phyloP scores from a whole-genome alignment of 2,329 filamentous ascomycete species.

The Bisporella sp. region DNA sequence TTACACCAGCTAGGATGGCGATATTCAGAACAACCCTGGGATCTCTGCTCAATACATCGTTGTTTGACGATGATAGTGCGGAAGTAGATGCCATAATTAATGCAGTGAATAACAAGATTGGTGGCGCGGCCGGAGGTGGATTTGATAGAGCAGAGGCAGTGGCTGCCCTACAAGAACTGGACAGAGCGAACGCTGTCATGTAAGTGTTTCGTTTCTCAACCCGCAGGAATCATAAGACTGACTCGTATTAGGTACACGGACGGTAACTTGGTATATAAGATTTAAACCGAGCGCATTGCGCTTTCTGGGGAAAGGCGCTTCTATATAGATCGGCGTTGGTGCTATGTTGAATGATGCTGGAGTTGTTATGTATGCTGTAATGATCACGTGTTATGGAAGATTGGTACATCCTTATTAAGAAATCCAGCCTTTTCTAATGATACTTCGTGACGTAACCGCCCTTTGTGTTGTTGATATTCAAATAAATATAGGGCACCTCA shows the following conservation, averaged over 20 bases:
- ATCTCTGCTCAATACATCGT: constrained; percentile 67
- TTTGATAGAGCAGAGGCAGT: constrained; percentile 70
- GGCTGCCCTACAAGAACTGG: constrained; percentile 72
- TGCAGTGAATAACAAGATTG: constrained; percentile 70
- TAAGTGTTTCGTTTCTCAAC: constrained; percentile 42
- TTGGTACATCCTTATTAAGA: no score
- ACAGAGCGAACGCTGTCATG: constrained; percentile 87
- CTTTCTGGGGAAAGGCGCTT: no score
- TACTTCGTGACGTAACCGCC: no score
- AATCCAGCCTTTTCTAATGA: no score
- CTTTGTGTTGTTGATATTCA: no score
- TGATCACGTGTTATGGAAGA: no score
- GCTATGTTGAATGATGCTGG: no score
- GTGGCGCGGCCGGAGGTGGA: constrained; percentile 41
- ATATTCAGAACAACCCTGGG: constrained; percentile 78
- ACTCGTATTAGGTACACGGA: constrained; percentile 42
- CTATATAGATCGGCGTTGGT: no score
- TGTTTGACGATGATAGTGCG: constrained; percentile 87
- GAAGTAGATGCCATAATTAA: constrained; percentile 66
- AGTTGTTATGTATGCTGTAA: no score
- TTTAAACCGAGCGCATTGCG: constrained; percentile 37
- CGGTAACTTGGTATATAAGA: constrained; percentile 64
- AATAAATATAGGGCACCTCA: no score
- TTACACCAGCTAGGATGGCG: constrained; percentile 53
- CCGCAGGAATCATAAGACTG: constrained; percentile 3